Evolutionary conservation across 1,284 basidiomycete species (phyloP), one percentile per base, ranked within the genome.

Genomic region (Thelephora terrestris): DNA sequence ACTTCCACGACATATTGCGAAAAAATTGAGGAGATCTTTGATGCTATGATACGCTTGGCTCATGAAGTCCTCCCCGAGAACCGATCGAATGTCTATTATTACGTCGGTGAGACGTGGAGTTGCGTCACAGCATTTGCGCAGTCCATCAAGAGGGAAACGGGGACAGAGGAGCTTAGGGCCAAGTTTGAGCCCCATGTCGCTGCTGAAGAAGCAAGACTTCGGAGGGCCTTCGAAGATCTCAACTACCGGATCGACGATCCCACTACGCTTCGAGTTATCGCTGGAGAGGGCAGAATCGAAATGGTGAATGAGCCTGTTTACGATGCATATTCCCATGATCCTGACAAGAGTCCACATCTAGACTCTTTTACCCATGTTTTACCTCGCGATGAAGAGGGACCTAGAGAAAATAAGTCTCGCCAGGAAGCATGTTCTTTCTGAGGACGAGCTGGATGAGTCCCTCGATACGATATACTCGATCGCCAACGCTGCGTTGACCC

Each of bases 341-440:
- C 23, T 20, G 5, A 34, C 7, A 10, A 14, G 16, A 14, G 12
- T 40, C 42, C 43, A 16, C 17, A 7, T 16, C 1, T 32, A 60
- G 59, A 50, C 56, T 40, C 29, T 62, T 9, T 60, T 61, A 24
- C 55, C 58, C 0, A 27, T 61, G 7, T 43, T 62, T 5, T 61
- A 58, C 36, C 50, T 62, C 0, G 53, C 59, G 5, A 48, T 62
- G 2, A 52, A 54, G 23, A 52, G 57, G 12, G 57, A 62, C 49
- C 50, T 53, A 16, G 55, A 58, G 24, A 57, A 60, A 20, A 53
- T 62, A 34, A 50, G 54, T 3, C 20, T 57, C 5, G 50, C 52
- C 4, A 50, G 52, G 23, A 56, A 48, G 3, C 46, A 52, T 4
- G 48, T 57, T 4, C 45, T 62, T 3, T 50, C 57, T 39, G 53